Conservation (phyloP, 441 rosid species). For the Lepidium campestre region DNA sequence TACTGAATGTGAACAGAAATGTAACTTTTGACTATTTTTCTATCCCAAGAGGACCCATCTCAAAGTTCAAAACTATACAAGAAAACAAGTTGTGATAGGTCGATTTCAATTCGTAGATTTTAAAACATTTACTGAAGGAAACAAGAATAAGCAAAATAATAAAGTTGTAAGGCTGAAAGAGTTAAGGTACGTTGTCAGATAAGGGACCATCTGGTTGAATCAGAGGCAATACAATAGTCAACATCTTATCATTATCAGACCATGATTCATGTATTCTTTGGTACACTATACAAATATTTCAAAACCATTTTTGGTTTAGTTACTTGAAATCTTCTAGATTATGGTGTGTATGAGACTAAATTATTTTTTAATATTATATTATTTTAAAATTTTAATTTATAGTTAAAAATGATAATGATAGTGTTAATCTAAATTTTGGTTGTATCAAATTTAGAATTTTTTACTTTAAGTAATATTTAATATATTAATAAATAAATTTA, state of each 20-base stretch:
- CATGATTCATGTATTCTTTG: neutral
- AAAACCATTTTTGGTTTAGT: too few species aligned
- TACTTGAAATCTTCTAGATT: too few species aligned
- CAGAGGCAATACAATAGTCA: slow-evolving; percentile 14
- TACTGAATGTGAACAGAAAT: neutral
- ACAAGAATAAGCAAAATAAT: neutral
- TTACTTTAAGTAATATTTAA: too few species aligned
- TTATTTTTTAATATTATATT: too few species aligned
- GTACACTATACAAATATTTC: neutral
- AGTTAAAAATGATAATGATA: too few species aligned
- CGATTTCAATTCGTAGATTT: neutral
- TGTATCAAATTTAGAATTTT: too few species aligned
- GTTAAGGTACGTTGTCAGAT: slow-evolving; percentile 1
- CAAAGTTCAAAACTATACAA: neutral
- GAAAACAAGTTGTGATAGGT: neutral
- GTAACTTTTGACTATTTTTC: slow-evolving; percentile 3
- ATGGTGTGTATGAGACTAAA: too few species aligned
- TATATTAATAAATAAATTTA: too few species aligned
- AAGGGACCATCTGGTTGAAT: neutral
- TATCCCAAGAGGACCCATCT: neutral
- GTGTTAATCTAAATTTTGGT: too few species aligned
- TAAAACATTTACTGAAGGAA: neutral
- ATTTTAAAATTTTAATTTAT: too few species aligned
- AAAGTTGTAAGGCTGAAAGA: neutral
- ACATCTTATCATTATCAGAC: slow-evolving; percentile 13